Conservation (phyloP, 2,329 filamentous ascomycete species). For the Colletotrichum sp. region DNA sequence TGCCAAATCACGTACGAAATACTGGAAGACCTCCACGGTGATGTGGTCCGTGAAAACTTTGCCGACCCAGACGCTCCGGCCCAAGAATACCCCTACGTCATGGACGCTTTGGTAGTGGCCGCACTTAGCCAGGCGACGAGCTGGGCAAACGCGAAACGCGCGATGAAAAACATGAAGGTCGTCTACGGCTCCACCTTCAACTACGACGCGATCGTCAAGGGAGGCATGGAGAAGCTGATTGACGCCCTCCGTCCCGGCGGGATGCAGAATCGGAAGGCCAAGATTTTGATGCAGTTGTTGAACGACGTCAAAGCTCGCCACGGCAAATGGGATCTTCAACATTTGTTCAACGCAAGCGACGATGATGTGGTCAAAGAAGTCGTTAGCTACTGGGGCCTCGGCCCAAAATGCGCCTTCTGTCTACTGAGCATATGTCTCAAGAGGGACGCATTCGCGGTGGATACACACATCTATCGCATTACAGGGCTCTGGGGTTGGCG, state of each 20-base stretch:
- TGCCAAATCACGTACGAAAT: not conserved
- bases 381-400: not conserved
- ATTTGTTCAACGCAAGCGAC: not conserved
- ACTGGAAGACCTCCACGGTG: not conserved
- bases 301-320: not conserved
- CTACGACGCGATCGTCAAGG: not conserved
- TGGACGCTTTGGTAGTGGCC: constrained; percentile 7
- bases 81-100: not conserved
- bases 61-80: not conserved
- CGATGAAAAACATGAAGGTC: not conserved
- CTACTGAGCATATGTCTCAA: constrained; percentile 1
- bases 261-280: constrained; percentile 5
- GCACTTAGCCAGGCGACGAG: constrained; percentile 4
- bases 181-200: constrained; percentile 3
- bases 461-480: not conserved
- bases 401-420: not conserved
- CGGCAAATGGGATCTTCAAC: constrained; percentile 4
- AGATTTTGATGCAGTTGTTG: not conserved
- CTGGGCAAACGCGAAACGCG: constrained; percentile 6
- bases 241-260: not conserved
- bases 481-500: not conserved
- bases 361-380: constrained; percentile 2
- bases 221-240: not conserved
- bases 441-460: not conserved
- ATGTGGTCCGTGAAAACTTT: not conserved